A percentile compares a stretch with the other conserved stretches of the same genome.
Conservation (phyloP, 371 early-diverging fungal species). For the Massospora cicadina region DNA sequence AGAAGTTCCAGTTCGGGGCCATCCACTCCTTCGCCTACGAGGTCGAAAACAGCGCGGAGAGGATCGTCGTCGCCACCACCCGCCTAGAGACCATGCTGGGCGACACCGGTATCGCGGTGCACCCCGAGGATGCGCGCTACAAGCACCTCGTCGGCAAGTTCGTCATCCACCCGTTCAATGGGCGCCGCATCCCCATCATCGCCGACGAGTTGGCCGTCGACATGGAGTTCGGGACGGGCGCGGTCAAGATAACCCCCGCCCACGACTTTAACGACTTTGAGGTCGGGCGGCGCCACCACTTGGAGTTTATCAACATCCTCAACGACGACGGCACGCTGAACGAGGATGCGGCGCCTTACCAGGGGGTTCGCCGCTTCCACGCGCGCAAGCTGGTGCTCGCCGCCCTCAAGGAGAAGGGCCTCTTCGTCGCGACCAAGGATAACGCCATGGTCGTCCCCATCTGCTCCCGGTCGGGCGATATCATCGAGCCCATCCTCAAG, state of each 20-base stretch:
- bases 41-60: slow-evolving; percentile 67
- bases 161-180: slow-evolving; percentile 91
- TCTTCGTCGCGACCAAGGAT: slow-evolving; percentile 73
- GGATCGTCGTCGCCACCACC: slow-evolving; percentile 93
- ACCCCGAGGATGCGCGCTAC: slow-evolving; percentile 69
- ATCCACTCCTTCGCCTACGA: slow-evolving; percentile 82
- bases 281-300: slow-evolving; percentile 88
- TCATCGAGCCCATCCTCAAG: slow-evolving; percentile 96
- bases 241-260: slow-evolving; percentile 99
- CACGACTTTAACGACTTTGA: slow-evolving; percentile 98
- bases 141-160: slow-evolving; percentile 80
- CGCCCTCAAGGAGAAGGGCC: slow-evolving; percentile 69
- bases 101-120: slow-evolving; percentile 94
- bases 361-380: slow-evolving; percentile 91
- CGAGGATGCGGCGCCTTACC: slow-evolving; percentile 69
- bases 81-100: slow-evolving; percentile 99
- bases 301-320: slow-evolving; percentile 85
- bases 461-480: slow-evolving; percentile 85
- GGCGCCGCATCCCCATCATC: slow-evolving; percentile 80
- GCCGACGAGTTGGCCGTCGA: slow-evolving; percentile 86
- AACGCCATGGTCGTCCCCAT: slow-evolving; percentile 93
- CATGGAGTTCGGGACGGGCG: slow-evolving; percentile 96
- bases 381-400: slow-evolving; percentile 79
- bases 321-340: slow-evolving; percentile 94
- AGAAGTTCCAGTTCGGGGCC: slow-evolving; percentile 97